Base-by-base conservation (phyloP, 371 early-diverging fungal species). In the Mucor lusitanicus region DNA sequence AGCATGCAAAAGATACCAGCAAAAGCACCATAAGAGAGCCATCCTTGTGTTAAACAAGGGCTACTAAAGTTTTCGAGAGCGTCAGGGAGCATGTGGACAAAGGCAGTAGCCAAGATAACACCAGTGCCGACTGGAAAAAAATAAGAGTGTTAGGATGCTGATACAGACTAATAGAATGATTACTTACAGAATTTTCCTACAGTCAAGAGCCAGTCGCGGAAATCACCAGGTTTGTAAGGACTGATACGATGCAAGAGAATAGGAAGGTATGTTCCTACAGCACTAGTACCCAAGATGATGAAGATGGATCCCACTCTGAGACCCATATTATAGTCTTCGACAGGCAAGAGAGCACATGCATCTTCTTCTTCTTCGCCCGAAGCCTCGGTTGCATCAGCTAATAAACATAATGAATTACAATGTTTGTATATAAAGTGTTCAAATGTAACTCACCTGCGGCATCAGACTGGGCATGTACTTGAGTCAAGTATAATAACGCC, bases 91-190 rank as follows among this genome's bases (percentile, higher is more conserved):
- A 84, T 78, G 60, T 84, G 84, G 30, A 84, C 70, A 55, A 79
- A 84, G 3, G 82, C 84, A 9, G 81, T 81, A 1, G 84, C 76
- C 15, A 84, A 55, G 42, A 84, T 78, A 6, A 83, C 78, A 53
- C 83, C 83, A 7, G 79, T 79, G 27, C 83, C 83, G 48, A 81
- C 80, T 76, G n/a, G n/a, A n/a, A n/a, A n/a, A n/a, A n/a, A n/a
- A n/a, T n/a, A n/a, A n/a, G n/a, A n/a, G n/a, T n/a, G n/a, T n/a
- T n/a, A n/a, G 19, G 15, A 15, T 30, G 5, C 8, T 28, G 13
- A 17, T n/a, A 17, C 8, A 27, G 17, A 17, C 2, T 17, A 2
- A 3, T 7, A 5, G 56, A 32, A 25, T 57, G 35, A 6, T 25
- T 5, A 63, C 72, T 75, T 76, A 81, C 82, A 82, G 39, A 82